phyloP scores from a whole-genome alignment of 2,329 filamentous ascomycete genomes.

The Trichoderma brevicompactum region DNA sequence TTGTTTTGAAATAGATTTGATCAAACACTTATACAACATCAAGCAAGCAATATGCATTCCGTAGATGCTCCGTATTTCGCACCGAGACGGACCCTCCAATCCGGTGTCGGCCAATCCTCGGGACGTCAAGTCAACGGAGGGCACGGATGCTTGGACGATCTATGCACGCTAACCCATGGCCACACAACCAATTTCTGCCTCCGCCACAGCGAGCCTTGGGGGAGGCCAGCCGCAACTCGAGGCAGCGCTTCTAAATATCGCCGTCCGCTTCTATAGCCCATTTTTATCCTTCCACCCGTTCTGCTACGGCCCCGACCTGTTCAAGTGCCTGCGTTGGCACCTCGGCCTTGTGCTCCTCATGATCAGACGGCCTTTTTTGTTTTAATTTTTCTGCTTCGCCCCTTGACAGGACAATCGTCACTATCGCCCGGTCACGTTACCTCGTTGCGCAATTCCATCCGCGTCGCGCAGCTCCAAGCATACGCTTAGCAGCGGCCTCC shows the following conservation, averaged over 20 bases:
- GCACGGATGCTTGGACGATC: conserved; percentile 11
- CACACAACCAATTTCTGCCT: conserved; percentile 35
- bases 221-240: conserved; percentile 27
- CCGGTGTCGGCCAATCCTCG: conserved; percentile 21
- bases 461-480: conserved; percentile 21
- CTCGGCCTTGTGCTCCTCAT: conserved; percentile 16
- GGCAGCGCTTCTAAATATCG: conserved; percentile 21
- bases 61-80: background rate
- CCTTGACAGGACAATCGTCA: background rate
- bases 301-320: background rate
- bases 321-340: conserved; percentile 7
- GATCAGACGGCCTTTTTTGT: background rate
- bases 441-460: conserved; percentile 17
- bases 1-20: background rate
- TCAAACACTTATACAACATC: background rate
- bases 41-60: too few species aligned
- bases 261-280: conserved; percentile 14
- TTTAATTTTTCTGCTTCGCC: background rate
- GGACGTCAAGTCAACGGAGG: conserved; percentile 9
- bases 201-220: conserved; percentile 33
- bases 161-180: conserved; percentile 1
- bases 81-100: background rate
- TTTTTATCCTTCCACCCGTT: conserved; percentile 14
- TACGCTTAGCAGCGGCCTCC: background rate
- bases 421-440: conserved; percentile 12